Evolutionary conservation across 139 green algal genomes (phyloP).

Genomic region (Chlamydomonas sp.): DNA sequence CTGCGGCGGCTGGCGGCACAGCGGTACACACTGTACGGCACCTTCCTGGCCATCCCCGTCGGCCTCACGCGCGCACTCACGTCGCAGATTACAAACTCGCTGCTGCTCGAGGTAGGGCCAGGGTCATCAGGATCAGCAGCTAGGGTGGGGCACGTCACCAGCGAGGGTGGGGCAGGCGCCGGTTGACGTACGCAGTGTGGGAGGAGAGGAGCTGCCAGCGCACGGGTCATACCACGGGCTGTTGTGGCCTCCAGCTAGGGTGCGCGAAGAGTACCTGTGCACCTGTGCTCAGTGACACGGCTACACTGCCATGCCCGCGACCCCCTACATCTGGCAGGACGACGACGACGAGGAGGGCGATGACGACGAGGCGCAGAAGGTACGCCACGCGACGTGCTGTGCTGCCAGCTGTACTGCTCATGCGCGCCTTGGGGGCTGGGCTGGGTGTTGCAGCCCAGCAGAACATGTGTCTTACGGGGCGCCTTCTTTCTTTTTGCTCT

Average conservation of each 20-base stretch:
- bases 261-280: no score
- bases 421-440: no score
- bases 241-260: no score
- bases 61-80: background rate
- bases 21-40: conserved; percentile 21
- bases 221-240: no score
- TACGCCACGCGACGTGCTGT: no score
- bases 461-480: no score
- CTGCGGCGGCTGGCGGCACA: conserved; percentile 18
- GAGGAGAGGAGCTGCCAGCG: no score
- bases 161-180: background rate
- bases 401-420: no score
- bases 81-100: background rate
- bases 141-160: background rate
- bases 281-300: no score
- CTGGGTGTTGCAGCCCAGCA: no score
- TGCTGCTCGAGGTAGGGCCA: background rate
- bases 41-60: conserved; percentile 20
- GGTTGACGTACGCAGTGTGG: background rate
- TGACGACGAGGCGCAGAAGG: background rate
- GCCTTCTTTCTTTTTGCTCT: background rate
- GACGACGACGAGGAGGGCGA: conserved; percentile 15
- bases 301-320: no score
- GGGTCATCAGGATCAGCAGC: background rate
- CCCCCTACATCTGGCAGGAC: background rate